phyloP scores from a whole-genome alignment of 2,329 filamentous ascomycete species.

The Trichoderma guizhouense region DNA sequence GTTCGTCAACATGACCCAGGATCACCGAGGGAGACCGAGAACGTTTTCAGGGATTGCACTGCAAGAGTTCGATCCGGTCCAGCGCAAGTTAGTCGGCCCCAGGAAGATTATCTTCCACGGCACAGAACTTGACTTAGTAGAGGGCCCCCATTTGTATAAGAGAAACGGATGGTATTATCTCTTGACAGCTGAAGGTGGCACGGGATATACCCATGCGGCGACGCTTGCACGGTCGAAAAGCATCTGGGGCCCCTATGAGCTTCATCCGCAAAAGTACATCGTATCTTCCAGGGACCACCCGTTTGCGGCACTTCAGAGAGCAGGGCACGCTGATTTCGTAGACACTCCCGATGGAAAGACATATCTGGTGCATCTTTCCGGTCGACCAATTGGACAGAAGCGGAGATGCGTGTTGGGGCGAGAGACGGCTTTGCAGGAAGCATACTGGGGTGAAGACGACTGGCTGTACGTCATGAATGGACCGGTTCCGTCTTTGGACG shows the following conservation, averaged over 20 bases:
- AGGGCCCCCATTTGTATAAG: slow-evolving; percentile 59
- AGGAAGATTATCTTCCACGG: slow-evolving; percentile 54
- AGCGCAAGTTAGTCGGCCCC: slow-evolving; percentile 51
- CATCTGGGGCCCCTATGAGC: slow-evolving; percentile 61
- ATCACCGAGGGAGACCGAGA: slow-evolving; percentile 48
- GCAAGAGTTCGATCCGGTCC: slow-evolving; percentile 53
- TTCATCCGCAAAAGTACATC: slow-evolving; percentile 56
- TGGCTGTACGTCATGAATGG: slow-evolving; percentile 62
- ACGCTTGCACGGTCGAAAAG: slow-evolving; percentile 53
- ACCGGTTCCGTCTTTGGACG: slow-evolving; percentile 50
- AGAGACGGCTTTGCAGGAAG: slow-evolving; percentile 58
- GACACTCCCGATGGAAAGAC: slow-evolving; percentile 51
- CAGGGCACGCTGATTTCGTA: slow-evolving; percentile 53
- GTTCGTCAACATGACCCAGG: slow-evolving; percentile 56
- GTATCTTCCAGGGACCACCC: slow-evolving; percentile 51
- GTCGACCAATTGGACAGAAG: slow-evolving; percentile 49
- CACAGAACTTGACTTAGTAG: slow-evolving; percentile 52
- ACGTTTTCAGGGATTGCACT: slow-evolving; percentile 55
- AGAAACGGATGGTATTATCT: slow-evolving; percentile 58
- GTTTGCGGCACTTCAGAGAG: slow-evolving; percentile 47
- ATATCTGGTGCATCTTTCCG: slow-evolving; percentile 52
- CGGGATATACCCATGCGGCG: slow-evolving; percentile 58
- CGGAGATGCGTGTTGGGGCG: slow-evolving; percentile 53
- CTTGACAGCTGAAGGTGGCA: slow-evolving; percentile 58
- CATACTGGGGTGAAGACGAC: slow-evolving; percentile 55